These are phyloP conservation scores for Lachnellula cervina DNA, from an alignment of 2,329 filamentous ascomycete genomes.

Conservation along the genomic window DNA sequence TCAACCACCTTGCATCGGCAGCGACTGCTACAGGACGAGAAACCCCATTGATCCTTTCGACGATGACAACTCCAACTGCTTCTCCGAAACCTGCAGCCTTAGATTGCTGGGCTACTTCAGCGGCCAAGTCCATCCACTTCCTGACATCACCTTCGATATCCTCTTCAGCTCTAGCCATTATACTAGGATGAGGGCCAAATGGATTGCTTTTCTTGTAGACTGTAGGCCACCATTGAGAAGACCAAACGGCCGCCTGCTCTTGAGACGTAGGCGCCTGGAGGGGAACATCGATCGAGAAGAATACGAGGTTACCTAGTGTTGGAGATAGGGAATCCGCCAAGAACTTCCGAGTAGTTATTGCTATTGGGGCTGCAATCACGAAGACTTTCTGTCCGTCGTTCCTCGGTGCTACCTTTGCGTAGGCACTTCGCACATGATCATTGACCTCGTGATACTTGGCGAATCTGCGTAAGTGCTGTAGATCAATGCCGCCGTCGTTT, in stretches of 20 bases:
- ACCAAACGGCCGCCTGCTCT: conserved; percentile 70
- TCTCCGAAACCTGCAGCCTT: conserved; percentile 57
- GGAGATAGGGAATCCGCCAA: conserved; percentile 44
- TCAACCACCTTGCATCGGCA: conserved; percentile 68
- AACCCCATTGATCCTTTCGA: conserved; percentile 46
- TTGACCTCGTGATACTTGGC: conserved; percentile 67
- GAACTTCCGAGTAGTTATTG: conserved; percentile 47
- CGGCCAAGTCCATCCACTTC: conserved; percentile 64
- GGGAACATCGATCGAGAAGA: conserved; percentile 56
- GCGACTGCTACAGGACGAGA: conserved; percentile 60
- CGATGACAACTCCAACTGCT: conserved; percentile 68
- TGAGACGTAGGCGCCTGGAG: conserved; percentile 69
- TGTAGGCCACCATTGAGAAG: conserved; percentile 73
- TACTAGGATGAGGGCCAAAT: conserved; percentile 74
- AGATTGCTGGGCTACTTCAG: conserved; percentile 56
- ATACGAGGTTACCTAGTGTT: conserved; percentile 44
- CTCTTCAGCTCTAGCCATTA: conserved; percentile 64
- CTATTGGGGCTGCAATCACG: conserved; percentile 47
- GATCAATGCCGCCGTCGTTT: conserved; percentile 58
- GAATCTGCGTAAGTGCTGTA: conserved; percentile 70
- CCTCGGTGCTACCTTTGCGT: conserved; percentile 41
- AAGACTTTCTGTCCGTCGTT: conserved; percentile 41
- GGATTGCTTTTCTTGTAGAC: conserved; percentile 85
- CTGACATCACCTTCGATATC: conserved; percentile 61
- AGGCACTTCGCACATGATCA: conserved; percentile 54